A percentile compares a stretch with the other conserved stretches of the same genome.
These are phyloP conservation scores for Ogataea angusta DNA, from an alignment of 805 yeast species.

Conservation along the genomic window DNA sequence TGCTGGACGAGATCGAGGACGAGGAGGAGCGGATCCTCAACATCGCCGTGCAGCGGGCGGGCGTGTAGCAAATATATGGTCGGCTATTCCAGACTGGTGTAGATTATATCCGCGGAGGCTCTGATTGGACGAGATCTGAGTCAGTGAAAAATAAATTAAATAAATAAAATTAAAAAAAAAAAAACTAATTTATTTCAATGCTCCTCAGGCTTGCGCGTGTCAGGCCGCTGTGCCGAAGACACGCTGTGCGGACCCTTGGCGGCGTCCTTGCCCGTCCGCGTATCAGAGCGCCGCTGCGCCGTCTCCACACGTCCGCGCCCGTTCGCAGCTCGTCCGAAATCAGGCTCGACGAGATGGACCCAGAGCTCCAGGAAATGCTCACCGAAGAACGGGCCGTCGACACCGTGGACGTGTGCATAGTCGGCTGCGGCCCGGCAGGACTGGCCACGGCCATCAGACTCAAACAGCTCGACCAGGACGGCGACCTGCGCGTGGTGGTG, in stretches of 20 bases:
- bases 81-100: not conserved
- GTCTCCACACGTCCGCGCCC: not conserved
- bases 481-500: conserved; percentile 74
- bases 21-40: conserved; percentile 39
- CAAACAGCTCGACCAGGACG: conserved; percentile 75
- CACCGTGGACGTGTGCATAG: conserved; percentile 89
- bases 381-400: conserved; percentile 75
- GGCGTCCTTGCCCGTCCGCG: not conserved
- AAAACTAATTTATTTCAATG: not conserved
- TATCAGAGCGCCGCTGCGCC: not conserved
- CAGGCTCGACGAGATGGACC: conserved; percentile 29
- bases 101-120: conserved; percentile 5
- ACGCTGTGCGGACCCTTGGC: not conserved
- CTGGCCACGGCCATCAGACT: conserved; percentile 86
- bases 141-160: not conserved
- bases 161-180: not conserved
- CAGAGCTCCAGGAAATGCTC: conserved; percentile 45
- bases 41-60: conserved; percentile 14
- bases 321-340: conserved; percentile 22
- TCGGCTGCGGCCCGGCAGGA: conserved; percentile 98
- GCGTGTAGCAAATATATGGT: not conserved
- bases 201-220: not conserved
- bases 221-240: not conserved
- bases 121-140: conserved; percentile 4
- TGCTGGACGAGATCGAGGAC: conserved; percentile 46